phyloP scores from a whole-genome alignment of 2,329 filamentous ascomycete genomes.

The Aspergillus bombycis region DNA sequence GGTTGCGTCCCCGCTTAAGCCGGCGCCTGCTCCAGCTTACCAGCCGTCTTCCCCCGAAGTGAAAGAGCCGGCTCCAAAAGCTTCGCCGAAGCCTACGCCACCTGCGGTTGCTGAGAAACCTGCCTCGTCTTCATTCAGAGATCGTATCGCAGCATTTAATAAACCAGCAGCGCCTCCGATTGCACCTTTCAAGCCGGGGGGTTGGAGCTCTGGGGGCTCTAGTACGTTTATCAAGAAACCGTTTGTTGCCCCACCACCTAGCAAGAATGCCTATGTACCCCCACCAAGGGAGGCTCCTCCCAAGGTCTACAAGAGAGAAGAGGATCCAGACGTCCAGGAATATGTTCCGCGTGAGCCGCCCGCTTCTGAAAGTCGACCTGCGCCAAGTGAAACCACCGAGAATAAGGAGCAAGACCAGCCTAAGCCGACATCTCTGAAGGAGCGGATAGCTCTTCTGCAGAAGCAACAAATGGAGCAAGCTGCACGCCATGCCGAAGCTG shows the following conservation, averaged over 20 bases:
- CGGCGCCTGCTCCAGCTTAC: conserved; percentile 30
- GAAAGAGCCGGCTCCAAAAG: conserved; percentile 45
- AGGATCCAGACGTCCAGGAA: conserved; percentile 65
- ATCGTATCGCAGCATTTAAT: conserved; percentile 97
- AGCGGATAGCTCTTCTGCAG: conserved; percentile 90
- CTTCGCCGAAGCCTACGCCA: conserved; percentile 64
- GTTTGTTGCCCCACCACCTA: conserved; percentile 92
- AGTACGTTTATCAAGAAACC: conserved; percentile 90
- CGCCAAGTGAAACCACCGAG: conserved; percentile 50
- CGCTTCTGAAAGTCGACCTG: conserved; percentile 35
- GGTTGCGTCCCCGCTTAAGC: conserved; percentile 30
- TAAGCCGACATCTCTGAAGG: conserved; percentile 91
- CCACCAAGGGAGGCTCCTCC: conserved; percentile 70
- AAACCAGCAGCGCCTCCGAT: conserved; percentile 81
- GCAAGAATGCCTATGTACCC: conserved; percentile 86
- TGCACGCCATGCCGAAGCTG: conserved; percentile 75
- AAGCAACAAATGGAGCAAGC: conserved; percentile 92
- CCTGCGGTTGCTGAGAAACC: conserved; percentile 73
- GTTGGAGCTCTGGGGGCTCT: conserved; percentile 58
- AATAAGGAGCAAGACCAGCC: conserved; percentile 73
- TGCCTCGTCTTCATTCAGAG: conserved; percentile 76
- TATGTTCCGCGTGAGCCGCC: conserved; percentile 37
- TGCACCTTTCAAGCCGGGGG: conserved; percentile 83
- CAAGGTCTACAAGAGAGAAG: conserved; percentile 82
- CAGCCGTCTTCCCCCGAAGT: conserved; percentile 33